phyloP scores from a whole-genome alignment of 345 rosid genomes.

The Noccaea caerulescens region DNA sequence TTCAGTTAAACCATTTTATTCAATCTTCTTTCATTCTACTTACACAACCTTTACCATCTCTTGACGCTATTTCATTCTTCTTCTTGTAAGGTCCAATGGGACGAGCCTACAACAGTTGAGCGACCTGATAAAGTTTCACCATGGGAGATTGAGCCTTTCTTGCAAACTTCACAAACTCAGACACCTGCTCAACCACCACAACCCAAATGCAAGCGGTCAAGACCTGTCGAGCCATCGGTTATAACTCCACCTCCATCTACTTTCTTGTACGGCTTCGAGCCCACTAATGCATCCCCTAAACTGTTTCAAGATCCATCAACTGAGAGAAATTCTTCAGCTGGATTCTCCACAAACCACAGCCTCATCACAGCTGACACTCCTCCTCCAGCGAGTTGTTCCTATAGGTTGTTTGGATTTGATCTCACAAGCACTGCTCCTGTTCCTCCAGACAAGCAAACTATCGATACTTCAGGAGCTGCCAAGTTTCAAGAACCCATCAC shows the following conservation, averaged over 20 bases:
- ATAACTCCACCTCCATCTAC: slow-evolving; percentile 37
- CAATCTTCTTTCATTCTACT: not conserved
- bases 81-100: slow-evolving; percentile 56
- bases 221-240: slow-evolving; percentile 53
- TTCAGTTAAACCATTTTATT: slow-evolving; percentile 25
- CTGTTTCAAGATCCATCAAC: slow-evolving; percentile 44
- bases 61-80: not conserved
- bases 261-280: slow-evolving; percentile 48
- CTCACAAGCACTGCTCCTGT: slow-evolving; percentile 44
- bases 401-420: slow-evolving; percentile 70
- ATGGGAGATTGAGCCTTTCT: slow-evolving; percentile 80
- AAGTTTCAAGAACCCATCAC: slow-evolving; percentile 45
- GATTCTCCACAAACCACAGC: slow-evolving; percentile 44
- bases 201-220: slow-evolving; percentile 61
- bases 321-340: slow-evolving; percentile 47
- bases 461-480: slow-evolving; percentile 37
- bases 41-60: not conserved
- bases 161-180: slow-evolving; percentile 46
- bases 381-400: slow-evolving; percentile 41
- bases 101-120: slow-evolving; percentile 68
- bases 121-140: slow-evolving; percentile 85
- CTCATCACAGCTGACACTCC: slow-evolving; percentile 46
- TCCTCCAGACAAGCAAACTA: slow-evolving; percentile 42
- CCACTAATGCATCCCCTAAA: slow-evolving; percentile 40
- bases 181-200: slow-evolving; percentile 51